Evolutionary conservation across 495 filamentous ascomycete genomes (phyloP), one percentile per base, ranked within the genome.

Genomic region (Coniosporium apollinis): DNA sequence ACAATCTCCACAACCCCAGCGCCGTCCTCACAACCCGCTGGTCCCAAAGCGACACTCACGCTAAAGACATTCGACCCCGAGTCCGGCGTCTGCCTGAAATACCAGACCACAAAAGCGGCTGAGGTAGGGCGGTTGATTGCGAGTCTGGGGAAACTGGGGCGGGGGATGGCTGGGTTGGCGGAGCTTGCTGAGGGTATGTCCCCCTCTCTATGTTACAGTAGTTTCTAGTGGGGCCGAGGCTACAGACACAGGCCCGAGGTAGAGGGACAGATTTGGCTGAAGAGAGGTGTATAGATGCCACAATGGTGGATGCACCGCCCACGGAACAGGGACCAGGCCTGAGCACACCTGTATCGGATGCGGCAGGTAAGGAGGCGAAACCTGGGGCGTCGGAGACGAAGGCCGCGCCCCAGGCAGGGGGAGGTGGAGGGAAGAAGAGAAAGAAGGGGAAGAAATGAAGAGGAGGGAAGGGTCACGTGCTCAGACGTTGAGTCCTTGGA

Each of bases 21-120:
- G n/a, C n/a, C n/a, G n/a, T n/a, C n/a, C n/a, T n/a, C n/a, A n/a
- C n/a, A n/a, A n/a, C n/a, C 26, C 9, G 30, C 30, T 32, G 9
- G 37, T 33, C 54, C 41, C 33, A 59, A 73, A 44, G 82, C 79
- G 41, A 67, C 64, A 17, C 72, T 97, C 19, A 76, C 68, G 0
- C 64, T 96, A 19, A 96, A 93, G 61, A 92, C 86, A 11, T 97
- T 72, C 64, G 84, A 94, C 56, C 82, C 89, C 0, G 56, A 56
- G 19, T 75, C 77, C 9, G 89, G 89, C 43, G 70, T 72, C 31
- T 74, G 48, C 34, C 36, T 60, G 11, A 49, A 61, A 42, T 59
- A 59, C 39, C 39, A 51, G 41, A 61, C 58, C 20, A 44, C 50
- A 29, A 56, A 53, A 35, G 56, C 75, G n/a, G 81, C 82, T 13